Evolutionary conservation across 257 asterid species (phyloP), one percentile per base, ranked within the genome.

Genomic region (Plantago ovata): DNA sequence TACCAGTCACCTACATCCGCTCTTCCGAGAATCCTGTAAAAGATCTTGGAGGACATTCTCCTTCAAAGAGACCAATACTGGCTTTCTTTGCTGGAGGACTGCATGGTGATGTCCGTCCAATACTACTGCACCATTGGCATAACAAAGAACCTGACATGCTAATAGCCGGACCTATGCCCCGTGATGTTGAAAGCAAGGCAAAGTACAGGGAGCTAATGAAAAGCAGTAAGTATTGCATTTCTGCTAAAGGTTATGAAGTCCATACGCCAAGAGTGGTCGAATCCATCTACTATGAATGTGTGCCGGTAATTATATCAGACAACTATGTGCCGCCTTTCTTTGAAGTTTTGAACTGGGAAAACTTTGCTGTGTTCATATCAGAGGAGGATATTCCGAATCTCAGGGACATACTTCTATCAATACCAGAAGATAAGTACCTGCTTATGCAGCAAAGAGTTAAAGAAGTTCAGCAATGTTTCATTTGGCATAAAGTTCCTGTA

Each of bases 1-100:
- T 91, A 8, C 98, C 98, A 10, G 95, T 84, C 64, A 91, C 98
- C 23, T 72, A 80, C 60, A 81, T 91, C 58, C 77, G 73, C 58
- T 68, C 50, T 70, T 12, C 88, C 75, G 58, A 85, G 42, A 76
- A 76, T 48, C 92, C 95, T n/a, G 74, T 58, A 68, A 76, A 75
- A 68, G 95, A 96, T 48, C 89, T 65, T 1, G 75, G 92, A 65
- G 78, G 88, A 48, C 71, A 67, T 32, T 72, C 75, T 47, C 73
- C 75, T 58, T 72, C 82, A 13, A 54, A 73, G 19, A 70, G 82
- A 58, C 67, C 68, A 45, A 65, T 72, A 51, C 67, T 84, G 39
- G 88, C 81, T 47, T 84, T 84, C 75, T 84, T 78, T 45, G 88
- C 93, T 45, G 93, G 93, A 20, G 76, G 86, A 3, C 65, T 79